Evolutionary conservation across 495 filamentous ascomycete species (phyloP), one percentile per base, ranked within the genome.

Genomic region (Penicillium pancosmium): DNA sequence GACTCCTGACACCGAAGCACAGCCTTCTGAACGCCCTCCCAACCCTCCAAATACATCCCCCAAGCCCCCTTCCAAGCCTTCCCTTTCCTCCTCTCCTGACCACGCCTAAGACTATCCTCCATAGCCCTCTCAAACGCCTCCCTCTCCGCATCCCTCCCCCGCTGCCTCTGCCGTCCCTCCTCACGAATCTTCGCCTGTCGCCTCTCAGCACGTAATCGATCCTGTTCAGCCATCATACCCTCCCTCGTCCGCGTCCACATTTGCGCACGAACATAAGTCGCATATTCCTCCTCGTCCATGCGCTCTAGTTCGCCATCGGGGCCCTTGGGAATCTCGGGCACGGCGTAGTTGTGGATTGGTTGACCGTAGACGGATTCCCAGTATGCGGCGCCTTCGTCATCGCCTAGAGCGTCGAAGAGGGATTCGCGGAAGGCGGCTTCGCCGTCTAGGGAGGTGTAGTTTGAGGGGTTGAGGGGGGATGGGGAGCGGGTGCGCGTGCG

Each of bases 341-440:
- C 61, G 2, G 82, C 67, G 60, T 89, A 92, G 4, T 69, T 81
- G 64, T 91, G 88, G 52, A 98, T 90, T 1, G 93, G 93, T 67
- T 98, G 92, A 13, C 93, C 92, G 73, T 97, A 98, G 50, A 98
- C 91, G 35, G 85, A 82, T 69, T 96, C 88, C 94, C 94, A 98
- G 77, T 91, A 98, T 35, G 84, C 84, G 43, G 94, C 94, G 38
- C 94, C 94, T 76, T 98, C 94, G 74, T 98, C 94, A 73, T 98
- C 94, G 40, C 92, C 95, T 71, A 98, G 87, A n/a, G 94, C 94
- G 72, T 98, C 94, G 79, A 98, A 97, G 49, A 98, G 86, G n/a
- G 91, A 94, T 76, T 96, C 91, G 25, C 91, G 88, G 73, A 98
- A 98, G 15, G 93, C 92, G 10, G 80, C 74, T 18, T 87, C 82